phyloP scores from a whole-genome alignment of 2,329 filamentous ascomycete species.

The Nemania serpens region DNA sequence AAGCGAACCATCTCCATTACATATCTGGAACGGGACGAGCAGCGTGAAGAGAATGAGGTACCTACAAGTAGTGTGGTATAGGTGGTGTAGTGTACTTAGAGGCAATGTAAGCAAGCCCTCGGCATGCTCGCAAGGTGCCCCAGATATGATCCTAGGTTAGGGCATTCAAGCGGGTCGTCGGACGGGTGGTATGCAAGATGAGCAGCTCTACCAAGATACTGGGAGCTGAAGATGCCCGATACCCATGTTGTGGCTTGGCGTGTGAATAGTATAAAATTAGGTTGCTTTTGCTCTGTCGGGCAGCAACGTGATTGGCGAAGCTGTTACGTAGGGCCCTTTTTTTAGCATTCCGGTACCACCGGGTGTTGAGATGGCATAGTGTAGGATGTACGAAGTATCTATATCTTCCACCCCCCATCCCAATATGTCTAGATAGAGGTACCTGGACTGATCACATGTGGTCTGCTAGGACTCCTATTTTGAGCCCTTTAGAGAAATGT shows the following conservation, averaged over 20 bases:
- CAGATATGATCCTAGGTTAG: background rate
- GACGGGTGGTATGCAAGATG: conserved; percentile 28
- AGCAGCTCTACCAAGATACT: conserved; percentile 22
- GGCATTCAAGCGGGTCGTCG: conserved; percentile 6
- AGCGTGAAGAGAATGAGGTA: background rate
- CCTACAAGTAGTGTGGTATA: background rate
- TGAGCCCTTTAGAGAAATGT: background rate
- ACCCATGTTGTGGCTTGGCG: conserved; percentile 7
- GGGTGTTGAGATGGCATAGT: background rate
- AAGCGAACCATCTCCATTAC: background rate
- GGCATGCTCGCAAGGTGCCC: conserved; percentile 2
- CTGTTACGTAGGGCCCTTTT: background rate
- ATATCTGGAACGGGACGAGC: background rate
- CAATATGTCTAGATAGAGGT: background rate
- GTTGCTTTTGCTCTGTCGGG: conserved; percentile 27
- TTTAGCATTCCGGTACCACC: conserved; percentile 7
- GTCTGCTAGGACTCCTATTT: conserved; percentile 1
- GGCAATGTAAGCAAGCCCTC: background rate
- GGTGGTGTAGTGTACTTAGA: no score
- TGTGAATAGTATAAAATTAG: background rate
- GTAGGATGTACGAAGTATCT: background rate
- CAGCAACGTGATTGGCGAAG: conserved; percentile 25
- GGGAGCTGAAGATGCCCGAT: conserved; percentile 17
- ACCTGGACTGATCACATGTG: conserved; percentile 5
- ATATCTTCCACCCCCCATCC: background rate